Conservation (phyloP, 2,329 filamentous ascomycete species). For the Torrubiella hemipterigena region DNA sequence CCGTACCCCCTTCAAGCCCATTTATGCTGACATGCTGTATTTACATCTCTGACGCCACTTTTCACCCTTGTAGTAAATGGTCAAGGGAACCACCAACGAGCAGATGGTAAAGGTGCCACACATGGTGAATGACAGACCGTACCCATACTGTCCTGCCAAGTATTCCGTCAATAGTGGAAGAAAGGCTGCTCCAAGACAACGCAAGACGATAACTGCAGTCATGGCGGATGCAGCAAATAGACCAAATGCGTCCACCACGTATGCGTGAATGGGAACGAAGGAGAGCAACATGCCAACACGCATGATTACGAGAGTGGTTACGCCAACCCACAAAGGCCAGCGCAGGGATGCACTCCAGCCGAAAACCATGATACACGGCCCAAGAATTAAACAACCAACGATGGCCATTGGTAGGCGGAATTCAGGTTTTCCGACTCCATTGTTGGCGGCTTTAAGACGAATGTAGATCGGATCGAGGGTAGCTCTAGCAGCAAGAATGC, state of each 20-base stretch:
- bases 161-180: too few relatives aligned
- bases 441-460: constrained; percentile 25
- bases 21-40: too few relatives aligned
- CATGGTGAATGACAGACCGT: too few relatives aligned
- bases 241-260: constrained; percentile 44
- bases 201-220: constrained; percentile 23
- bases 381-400: too few relatives aligned
- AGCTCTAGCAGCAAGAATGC: constrained; percentile 36
- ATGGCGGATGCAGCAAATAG: constrained; percentile 25
- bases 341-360: constrained; percentile 10
- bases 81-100: too few relatives aligned
- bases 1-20: too few relatives aligned
- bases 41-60: too few relatives aligned
- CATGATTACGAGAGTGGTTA: constrained; percentile 28
- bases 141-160: too few relatives aligned
- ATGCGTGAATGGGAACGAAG: constrained; percentile 38
- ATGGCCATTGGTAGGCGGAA: constrained; percentile 40
- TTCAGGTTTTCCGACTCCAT: constrained; percentile 35
- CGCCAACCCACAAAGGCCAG: constrained; percentile 14
- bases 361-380: constrained; percentile 21
- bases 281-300: constrained; percentile 30
- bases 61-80: too few relatives aligned
- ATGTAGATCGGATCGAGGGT: constrained; percentile 42
- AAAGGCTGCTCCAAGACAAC: constrained; percentile 23
- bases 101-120: too few relatives aligned